Evolutionary conservation across 495 filamentous ascomycete genomes (phyloP), one percentile per base, ranked within the genome.

Genomic region (Cryomyces minteri): DNA sequence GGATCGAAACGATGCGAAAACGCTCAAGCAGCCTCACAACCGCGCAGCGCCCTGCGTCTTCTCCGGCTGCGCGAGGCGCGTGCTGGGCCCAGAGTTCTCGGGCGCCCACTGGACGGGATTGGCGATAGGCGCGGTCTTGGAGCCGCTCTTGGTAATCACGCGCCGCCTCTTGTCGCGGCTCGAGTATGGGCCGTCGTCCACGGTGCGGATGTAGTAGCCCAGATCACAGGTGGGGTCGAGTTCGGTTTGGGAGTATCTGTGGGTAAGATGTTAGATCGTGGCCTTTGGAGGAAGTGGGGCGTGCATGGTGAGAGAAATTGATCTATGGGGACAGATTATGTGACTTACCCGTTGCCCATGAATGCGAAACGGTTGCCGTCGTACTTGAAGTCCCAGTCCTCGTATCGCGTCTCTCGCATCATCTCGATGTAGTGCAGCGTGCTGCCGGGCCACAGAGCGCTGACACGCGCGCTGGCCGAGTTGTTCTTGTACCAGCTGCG

Each of bases 401-500:
- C 58, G 55, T 53, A 57, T 32, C 58, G 40, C 37, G 54, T 53
- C 43, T 51, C 51, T 43, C 53, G 33, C 48, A 58, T 53, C 5
- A 47, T 43, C 45, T 61, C 54, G 12, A 61, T 47, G 39, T 54
- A 58, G 48, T 61, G 55, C 39, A 58, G 44, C 43, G 54, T 58
- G n/a, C 49, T 51, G 2, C 58, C 58, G 0, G 56, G 58, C 58
- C 58, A 61, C 3, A 56, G 32, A 31, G 42, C 49, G 14, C n/a
- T 39, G 37, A 47, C 54, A 38, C 6, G n/a, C 76, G 50, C 75
- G 72, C 42, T 76, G 70, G 32, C 51, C 57, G 1, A 71, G 60
- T 52, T 51, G 18, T 50, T 49, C 48, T 72, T 74, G 51, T 76
- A 73, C 70, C 70, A 73, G n/a, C 66, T 69, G 11, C 66, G 62